These are phyloP conservation scores for Backusella parvicylindrica DNA, from an alignment of 192 early-diverging fungal genomes.

Conservation along the genomic window DNA sequence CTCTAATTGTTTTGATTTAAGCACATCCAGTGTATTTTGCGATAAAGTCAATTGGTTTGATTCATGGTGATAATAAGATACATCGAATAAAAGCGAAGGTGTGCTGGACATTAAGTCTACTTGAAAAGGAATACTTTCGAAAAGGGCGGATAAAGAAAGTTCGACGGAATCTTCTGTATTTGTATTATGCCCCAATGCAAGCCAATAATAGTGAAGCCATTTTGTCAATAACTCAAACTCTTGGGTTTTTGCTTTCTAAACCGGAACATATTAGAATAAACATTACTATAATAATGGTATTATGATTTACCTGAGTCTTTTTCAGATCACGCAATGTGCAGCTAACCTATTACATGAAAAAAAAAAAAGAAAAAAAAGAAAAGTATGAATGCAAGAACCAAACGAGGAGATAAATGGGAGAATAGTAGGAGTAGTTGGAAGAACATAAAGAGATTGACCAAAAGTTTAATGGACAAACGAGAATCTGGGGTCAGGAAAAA, in stretches of 20 bases:
- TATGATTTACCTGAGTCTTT: background rate
- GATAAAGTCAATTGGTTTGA: conserved; percentile 39
- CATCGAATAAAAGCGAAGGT: conserved; percentile 2
- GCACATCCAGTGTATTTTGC: conserved; percentile 32
- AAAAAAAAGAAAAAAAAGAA: background rate
- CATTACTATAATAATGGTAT: background rate
- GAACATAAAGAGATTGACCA: background rate
- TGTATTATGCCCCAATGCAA: background rate
- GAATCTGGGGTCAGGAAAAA: background rate
- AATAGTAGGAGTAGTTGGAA: background rate
- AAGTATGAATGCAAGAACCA: background rate
- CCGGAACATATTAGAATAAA: background rate
- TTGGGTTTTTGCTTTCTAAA: conserved; percentile 11
- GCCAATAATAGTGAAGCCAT: conserved; percentile 28
- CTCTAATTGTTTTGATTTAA: conserved; percentile 26
- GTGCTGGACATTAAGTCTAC: background rate
- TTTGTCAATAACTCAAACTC: conserved; percentile 14
- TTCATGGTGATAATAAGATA: background rate
- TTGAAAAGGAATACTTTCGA: background rate
- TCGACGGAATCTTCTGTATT: conserved; percentile 20
- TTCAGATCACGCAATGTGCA: conserved; percentile 9
- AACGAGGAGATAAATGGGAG: background rate
- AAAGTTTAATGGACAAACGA: background rate
- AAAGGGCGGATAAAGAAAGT: conserved; percentile 10
- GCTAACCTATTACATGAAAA: background rate